Evolutionary conservation across 306 rosid species (phyloP), one percentile per base, ranked within the genome.

Genomic region (Vigna trinervia): DNA sequence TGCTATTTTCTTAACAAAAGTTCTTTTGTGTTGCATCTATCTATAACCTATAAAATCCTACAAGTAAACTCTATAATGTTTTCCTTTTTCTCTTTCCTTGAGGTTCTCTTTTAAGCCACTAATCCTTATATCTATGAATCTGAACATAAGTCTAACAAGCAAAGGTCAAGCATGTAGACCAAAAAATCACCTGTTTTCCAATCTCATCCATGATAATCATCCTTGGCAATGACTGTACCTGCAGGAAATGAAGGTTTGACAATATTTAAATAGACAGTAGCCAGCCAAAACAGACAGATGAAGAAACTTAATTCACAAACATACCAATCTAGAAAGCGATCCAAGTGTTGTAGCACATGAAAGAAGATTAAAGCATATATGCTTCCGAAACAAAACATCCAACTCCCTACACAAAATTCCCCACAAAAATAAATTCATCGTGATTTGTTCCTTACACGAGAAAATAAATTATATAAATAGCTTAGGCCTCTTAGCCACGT

Each of bases 181-280:
- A 48, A 56, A 5, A 78, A 67, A 32, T 80, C 22, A 95, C 97
- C 97, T 95, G 99, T 66, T 92, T 95, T 78, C 99, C 99, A 58
- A 95, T 95, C 87, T 95, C 99, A 41, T 92, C 97, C 91, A 81
- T 89, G 83, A 95, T 95, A 84, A 95, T 95, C 99, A 95, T 92
- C 85, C 99, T 92, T 53, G 99, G 97, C 68, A 95, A 84, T 51
- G 99, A 95, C 76, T 95, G 97, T 77, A 95, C 97, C 99, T 95
- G 82, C 87, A 81, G 53, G 41, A 51, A 80, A 74, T 67, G 65
- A 59, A 78, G 64, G 67, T 48, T 69, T 69, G 59, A 67, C 48
- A 81, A 46, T 48, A 63, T 76, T 62, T 48, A 12, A 75, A 45
- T 8, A 14, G 65, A 74, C 22, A 71, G 74, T 69, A 66, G 48